These are phyloP conservation scores for Diaporthe sp. DNA, from an alignment of 2,329 filamentous ascomycete species.

Conservation along the genomic window DNA sequence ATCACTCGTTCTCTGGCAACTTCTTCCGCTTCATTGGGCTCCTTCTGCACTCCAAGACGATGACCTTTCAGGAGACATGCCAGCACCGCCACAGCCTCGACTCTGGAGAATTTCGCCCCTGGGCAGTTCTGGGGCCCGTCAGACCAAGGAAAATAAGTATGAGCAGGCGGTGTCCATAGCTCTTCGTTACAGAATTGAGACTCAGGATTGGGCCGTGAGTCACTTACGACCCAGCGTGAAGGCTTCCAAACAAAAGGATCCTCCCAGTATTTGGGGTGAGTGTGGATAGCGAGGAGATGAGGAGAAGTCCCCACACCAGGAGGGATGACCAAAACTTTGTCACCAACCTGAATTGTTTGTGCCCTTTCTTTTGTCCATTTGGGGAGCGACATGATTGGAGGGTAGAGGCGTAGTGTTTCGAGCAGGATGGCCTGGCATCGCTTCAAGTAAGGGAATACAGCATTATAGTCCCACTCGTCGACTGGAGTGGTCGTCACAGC, in stretches of 20 bases:
- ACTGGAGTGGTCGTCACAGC: neutral
- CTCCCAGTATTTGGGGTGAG: conserved; percentile 40
- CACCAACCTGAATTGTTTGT: neutral
- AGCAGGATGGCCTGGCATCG: conserved; percentile 33
- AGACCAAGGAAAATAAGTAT: conserved; percentile 43
- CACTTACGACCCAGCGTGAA: conserved; percentile 35
- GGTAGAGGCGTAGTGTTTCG: conserved; percentile 31
- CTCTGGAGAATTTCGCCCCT: conserved; percentile 44
- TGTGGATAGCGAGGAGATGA: conserved; percentile 38
- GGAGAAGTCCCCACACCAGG: conserved; percentile 5
- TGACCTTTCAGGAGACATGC: conserved; percentile 41
- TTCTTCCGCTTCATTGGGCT: conserved; percentile 38
- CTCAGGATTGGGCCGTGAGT: neutral
- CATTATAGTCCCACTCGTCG: conserved; percentile 1
- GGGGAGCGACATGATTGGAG: conserved; percentile 21
- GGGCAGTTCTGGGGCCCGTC: conserved; percentile 45
- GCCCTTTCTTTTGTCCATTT: conserved; percentile 9
- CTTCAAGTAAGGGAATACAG: conserved; percentile 16
- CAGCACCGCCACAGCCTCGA: conserved; percentile 43
- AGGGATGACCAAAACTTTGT: conserved; percentile 15
- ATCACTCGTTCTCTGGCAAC: conserved; percentile 30
- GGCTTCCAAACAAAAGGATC: conserved; percentile 39
- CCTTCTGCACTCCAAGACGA: conserved; percentile 36
- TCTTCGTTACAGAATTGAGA: conserved; percentile 17
- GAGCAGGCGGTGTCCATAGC: conserved; percentile 33